Evolutionary conservation across 805 yeast genomes (phyloP).

Genomic region (Blastobotrys terrestris): DNA sequence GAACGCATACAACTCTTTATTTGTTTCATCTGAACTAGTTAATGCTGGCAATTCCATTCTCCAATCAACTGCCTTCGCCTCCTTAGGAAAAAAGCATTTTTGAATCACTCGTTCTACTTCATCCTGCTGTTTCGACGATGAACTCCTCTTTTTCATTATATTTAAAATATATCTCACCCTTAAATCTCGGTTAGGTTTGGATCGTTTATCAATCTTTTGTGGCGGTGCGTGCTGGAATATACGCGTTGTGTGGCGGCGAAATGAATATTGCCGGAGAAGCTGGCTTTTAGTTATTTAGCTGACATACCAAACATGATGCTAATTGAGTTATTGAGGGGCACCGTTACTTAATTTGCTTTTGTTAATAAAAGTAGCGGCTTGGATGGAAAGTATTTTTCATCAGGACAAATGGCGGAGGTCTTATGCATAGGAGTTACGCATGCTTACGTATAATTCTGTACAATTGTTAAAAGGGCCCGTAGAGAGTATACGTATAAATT

Average conservation of each 20-base stretch:
- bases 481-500: too few relatives aligned
- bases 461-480: too few relatives aligned
- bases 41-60: slow-evolving; percentile 34
- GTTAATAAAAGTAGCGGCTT: too few relatives aligned
- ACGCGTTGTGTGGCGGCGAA: background rate
- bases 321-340: too few relatives aligned
- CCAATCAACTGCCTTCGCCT: slow-evolving; percentile 8
- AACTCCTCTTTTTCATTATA: background rate
- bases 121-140: background rate
- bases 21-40: slow-evolving; percentile 37
- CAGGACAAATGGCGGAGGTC: too few relatives aligned
- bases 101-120: background rate
- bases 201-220: background rate
- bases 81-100: background rate
- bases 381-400: too few relatives aligned
- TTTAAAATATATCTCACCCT: background rate
- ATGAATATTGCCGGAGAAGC: too few relatives aligned
- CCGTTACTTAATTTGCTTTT: too few relatives aligned
- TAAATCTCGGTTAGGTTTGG: background rate
- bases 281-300: too few relatives aligned
- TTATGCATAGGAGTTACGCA: too few relatives aligned
- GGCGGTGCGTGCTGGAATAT: background rate
- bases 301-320: too few relatives aligned
- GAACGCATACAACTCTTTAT: slow-evolving; percentile 41
- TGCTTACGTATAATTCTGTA: too few relatives aligned